Evolutionary conservation across 1,139 yeast genomes (phyloP), one percentile per base, ranked within the genome.

Genomic region (Kluyveromyces sp.): DNA sequence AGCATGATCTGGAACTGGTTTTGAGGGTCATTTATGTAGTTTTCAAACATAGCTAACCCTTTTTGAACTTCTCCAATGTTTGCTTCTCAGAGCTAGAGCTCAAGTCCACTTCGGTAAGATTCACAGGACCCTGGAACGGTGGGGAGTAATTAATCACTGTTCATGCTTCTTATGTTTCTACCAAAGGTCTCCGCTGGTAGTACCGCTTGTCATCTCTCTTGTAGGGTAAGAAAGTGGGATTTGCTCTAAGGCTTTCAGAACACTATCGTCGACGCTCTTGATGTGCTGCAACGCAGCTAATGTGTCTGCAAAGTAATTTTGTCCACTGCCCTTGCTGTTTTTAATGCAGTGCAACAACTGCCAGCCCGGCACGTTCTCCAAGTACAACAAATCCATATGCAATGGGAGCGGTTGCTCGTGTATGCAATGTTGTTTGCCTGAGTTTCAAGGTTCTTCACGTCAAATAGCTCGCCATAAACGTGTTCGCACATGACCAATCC

Each of bases 41-140:
- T 70, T 56, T 85, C 95, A 61, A 86, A 86, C 28, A 72, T 49
- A 37, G 68, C 63, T 48, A 81, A 63, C 0, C 92, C 46, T 87
- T 65, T 29, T 77, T 56, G 61, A 83, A 83, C 39, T 41, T 31
- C 26, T 30, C 28, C 34, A 41, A 41, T 15, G 35, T 10, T 29
- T 32, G 34, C 6, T 29, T 26, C n/a, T 41, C 43, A 10, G 43
- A 34, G 15, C 21, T 34, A 15, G 21, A 15, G 21, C 21, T 15
- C 21, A 15, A 15, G 21, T 15, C 21, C 21, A 15, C 21, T 46
- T 77, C 81, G 15, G 70, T 68, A 51, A 79, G 74, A 50, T 83
- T 89, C 51, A 80, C 77, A 0, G 94, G 94, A 0, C 88, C 94
- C 59, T 86, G 95, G 69, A 84, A 86, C 8, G 94, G 94, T 1